Conservation (phyloP, 768 basidiomycete species). For the Lactifluus piperatus region DNA sequence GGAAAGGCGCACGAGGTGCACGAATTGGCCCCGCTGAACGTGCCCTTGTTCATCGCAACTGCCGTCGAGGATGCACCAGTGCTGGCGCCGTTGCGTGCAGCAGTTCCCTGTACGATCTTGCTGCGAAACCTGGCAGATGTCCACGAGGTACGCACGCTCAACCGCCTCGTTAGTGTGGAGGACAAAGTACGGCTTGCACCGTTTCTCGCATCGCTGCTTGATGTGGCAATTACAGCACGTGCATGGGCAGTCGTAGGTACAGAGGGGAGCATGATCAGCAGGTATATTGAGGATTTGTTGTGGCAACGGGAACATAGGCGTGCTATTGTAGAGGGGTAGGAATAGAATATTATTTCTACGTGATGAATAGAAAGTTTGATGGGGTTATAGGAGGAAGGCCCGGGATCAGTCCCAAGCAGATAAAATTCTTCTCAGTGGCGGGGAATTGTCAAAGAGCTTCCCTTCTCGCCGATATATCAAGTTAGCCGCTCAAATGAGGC, state of each 20-base stretch:
- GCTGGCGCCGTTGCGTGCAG: conserved; percentile 37
- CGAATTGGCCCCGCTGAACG: conserved; percentile 37
- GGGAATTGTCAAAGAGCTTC: too few relatives aligned
- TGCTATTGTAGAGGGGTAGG: conserved; percentile 39
- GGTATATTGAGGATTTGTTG: conserved; percentile 57
- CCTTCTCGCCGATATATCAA: too few relatives aligned
- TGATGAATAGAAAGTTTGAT: too few relatives aligned
- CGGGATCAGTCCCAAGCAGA: too few relatives aligned
- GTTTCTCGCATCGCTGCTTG: conserved; percentile 55
- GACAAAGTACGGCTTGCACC: conserved; percentile 41
- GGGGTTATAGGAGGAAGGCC: too few relatives aligned
- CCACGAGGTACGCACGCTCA: conserved; percentile 4
- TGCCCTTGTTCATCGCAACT: conserved; percentile 59
- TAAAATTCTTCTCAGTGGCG: too few relatives aligned
- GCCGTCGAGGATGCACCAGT: conserved; percentile 37
- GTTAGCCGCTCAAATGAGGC: too few relatives aligned
- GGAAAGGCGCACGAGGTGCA: conserved; percentile 29
- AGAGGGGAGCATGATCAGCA: conserved; percentile 66
- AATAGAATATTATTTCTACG: too few relatives aligned
- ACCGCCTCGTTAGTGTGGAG: conserved; percentile 29
- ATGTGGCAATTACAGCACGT: conserved; percentile 58
- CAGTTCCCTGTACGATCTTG: conserved; percentile 59
- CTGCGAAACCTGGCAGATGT: conserved; percentile 32
- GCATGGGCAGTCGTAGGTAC: conserved; percentile 58
- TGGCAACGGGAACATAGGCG: conserved; percentile 52